Evolutionary conservation across 1,139 yeast genomes (phyloP).

Genomic region (Nematodospora anomalae): DNA sequence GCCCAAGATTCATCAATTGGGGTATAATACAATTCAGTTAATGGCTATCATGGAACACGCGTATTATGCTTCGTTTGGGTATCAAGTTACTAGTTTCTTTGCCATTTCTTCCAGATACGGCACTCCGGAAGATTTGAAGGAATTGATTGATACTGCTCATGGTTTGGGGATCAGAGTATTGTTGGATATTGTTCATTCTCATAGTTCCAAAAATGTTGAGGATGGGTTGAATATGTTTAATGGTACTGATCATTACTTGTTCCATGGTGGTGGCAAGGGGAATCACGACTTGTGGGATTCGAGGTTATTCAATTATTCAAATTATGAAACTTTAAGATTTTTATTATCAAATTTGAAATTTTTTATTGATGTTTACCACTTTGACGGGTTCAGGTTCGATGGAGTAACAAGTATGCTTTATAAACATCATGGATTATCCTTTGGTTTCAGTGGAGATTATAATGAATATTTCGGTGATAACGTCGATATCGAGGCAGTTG

Average conservation of each 20-base stretch:
- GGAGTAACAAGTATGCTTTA: slow-evolving; percentile 96
- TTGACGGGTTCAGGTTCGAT: slow-evolving; percentile 96
- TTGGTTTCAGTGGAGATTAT: slow-evolving; percentile 89
- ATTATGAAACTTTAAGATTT: slow-evolving; percentile 86
- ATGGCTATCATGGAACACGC: slow-evolving; percentile 99
- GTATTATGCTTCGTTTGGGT: slow-evolving; percentile 95
- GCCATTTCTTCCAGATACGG: slow-evolving; percentile 90
- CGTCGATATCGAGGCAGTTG: slow-evolving; percentile 85
- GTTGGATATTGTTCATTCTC: slow-evolving; percentile 93
- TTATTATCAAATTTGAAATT: slow-evolving; percentile 83
- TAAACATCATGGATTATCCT: slow-evolving; percentile 86
- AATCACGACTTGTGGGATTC: slow-evolving; percentile 94
- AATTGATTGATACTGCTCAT: slow-evolving; percentile 89
- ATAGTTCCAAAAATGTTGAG: slow-evolving; percentile 89
- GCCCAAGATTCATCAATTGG: slow-evolving; percentile 82
- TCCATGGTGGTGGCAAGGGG: slow-evolving; percentile 86
- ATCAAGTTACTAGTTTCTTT: slow-evolving; percentile 90
- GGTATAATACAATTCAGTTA: slow-evolving; percentile 89
- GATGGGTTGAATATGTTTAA: slow-evolving; percentile 94
- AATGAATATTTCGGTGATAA: slow-evolving; percentile 82
- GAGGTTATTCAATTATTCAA: slow-evolving; percentile 84
- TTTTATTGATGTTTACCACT: slow-evolving; percentile 77
- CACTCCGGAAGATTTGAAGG: slow-evolving; percentile 90
- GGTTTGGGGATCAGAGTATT: slow-evolving; percentile 82
- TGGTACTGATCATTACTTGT: slow-evolving; percentile 93